Evolutionary conservation across 257 asterid species (phyloP), one percentile per base, ranked within the genome.

Genomic region (Pogostemon cablin): DNA sequence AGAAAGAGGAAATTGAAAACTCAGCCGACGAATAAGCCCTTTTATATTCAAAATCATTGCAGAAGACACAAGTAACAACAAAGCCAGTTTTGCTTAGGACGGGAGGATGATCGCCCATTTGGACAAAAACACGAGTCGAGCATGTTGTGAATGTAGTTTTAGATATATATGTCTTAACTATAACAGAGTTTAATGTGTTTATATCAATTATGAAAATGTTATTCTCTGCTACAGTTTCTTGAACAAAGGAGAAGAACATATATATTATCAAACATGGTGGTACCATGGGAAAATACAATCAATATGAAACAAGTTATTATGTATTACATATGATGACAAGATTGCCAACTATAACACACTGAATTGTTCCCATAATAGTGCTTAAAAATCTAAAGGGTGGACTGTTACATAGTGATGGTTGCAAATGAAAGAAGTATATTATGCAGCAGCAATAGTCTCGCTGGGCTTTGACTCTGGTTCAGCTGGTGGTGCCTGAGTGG

Each of bases 401-500:
- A 60, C 25, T 17, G 65, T 72, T 46, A 55, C 61, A 73, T 62
- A 59, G 39, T 39, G 60, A 46, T 43, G 42, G 9, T 72, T 62
- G 68, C 9, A 56, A 41, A 70, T 10, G 8, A 54, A 49, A 58
- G 59, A 3, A 38, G 49, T 3, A 35, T 55, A 50, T 85, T 76
- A 87, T 46, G 86, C 85, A 77, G 79, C 78, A 69, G 76, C 79
- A 46, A 76, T 65, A 10, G 83, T 59, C 74, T 80, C 87, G 0
- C 75, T 47, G 44, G 85, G 71, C 76, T 76, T 82, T 2, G 81
- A 69, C 50, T 78, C 86, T 46, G 80, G 78, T 42, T 70, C 80
- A 1, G 70, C 66, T n/a, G 71, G 40, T 1, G 81, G 44, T 35
- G 77, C 48, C 59, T 75, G 7, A 48, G 40, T 62, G 15, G 77